Evolutionary conservation across 768 basidiomycete species (phyloP).

Genomic region (Naganishia friedmannii): DNA sequence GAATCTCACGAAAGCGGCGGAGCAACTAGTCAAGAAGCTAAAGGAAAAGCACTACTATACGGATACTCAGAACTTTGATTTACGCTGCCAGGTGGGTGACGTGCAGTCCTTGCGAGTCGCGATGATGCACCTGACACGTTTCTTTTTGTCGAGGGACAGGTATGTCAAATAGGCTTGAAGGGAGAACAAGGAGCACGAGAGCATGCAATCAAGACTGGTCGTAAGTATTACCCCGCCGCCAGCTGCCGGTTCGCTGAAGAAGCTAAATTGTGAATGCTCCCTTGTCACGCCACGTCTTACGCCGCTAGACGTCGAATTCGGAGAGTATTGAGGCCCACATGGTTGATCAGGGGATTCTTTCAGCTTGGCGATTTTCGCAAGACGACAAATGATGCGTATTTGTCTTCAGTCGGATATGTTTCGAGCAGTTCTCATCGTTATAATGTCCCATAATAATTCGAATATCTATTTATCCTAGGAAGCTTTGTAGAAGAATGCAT

Average conservation of each 20-base stretch:
- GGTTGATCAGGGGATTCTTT: neutral
- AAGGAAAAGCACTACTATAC: conserved; percentile 79
- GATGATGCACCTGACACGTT: conserved; percentile 18
- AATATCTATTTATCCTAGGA: no score
- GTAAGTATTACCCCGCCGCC: neutral
- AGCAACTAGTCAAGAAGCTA: conserved; percentile 68
- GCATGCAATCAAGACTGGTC: conserved; percentile 57
- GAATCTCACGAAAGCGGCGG: conserved; percentile 53
- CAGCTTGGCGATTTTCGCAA: neutral
- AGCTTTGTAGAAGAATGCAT: no score
- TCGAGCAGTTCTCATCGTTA: no score
- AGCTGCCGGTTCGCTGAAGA: neutral
- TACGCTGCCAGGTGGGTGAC: conserved; percentile 71
- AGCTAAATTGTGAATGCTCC: neutral
- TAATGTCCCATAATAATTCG: no score
- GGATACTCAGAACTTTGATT: conserved; percentile 84
- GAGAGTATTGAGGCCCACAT: conserved; percentile 40
- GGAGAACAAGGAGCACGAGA: conserved; percentile 90
- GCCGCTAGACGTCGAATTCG: conserved; percentile 47
- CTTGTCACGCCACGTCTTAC: neutral
- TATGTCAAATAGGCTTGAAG: conserved; percentile 78
- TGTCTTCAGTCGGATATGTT: no score
- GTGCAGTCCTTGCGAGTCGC: conserved; percentile 27
- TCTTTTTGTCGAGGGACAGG: conserved; percentile 52
- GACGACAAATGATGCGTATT: neutral